Evolutionary conservation across 2,329 filamentous ascomycete genomes (phyloP).

Genomic region (Calonectria naviculata): DNA sequence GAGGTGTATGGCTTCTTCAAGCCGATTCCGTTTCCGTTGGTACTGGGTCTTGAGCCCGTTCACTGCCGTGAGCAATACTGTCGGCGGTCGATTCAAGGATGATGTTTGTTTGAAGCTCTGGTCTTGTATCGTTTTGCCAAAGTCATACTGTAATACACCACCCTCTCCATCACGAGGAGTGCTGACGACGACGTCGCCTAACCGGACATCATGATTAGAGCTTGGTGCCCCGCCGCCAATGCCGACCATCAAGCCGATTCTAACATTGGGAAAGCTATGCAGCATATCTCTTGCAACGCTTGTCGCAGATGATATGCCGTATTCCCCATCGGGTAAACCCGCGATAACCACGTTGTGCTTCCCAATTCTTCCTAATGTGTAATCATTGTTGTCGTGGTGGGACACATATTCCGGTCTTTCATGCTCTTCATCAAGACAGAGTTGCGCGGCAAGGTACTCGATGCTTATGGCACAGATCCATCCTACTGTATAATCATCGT

Average conservation of each 20-base stretch:
- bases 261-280: background rate
- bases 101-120: background rate
- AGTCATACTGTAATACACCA: background rate
- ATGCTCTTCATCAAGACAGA: background rate
- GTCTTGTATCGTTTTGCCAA: background rate
- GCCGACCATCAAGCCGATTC: constrained; percentile 13
- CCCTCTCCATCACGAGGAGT: background rate
- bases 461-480: background rate
- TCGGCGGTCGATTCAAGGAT: background rate
- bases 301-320: constrained; percentile 26
- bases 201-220: background rate
- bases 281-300: constrained; percentile 28
- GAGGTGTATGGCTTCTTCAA: background rate
- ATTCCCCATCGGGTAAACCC: constrained; percentile 19
- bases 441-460: background rate
- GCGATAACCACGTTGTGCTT: constrained; percentile 32
- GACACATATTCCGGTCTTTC: background rate
- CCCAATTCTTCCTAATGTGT: constrained; percentile 28
- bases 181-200: background rate
- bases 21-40: background rate
- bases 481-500: background rate
- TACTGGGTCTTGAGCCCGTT: background rate
- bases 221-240: constrained; percentile 8
- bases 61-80: background rate
- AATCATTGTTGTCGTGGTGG: constrained; percentile 22